Base-by-base conservation (phyloP, 257 asterid genomes). In the Linaria vulgaris region DNA sequence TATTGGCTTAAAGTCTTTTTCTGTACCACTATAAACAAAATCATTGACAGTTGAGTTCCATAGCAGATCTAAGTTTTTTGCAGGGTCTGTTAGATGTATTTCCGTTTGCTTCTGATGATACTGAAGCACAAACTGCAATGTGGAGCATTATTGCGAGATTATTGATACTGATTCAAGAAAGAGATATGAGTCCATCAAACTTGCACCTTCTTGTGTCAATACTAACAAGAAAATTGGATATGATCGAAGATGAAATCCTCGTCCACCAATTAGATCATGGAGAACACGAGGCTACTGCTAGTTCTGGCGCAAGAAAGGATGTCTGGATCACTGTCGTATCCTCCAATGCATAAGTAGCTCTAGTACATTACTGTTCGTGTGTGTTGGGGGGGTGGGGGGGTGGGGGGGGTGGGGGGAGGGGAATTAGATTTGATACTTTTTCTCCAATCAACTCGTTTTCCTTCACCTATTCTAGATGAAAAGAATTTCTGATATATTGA, bases 101-200 rank as follows among this genome's bases (percentile, higher is more conserved):
- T 68, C 88, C 90, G 22, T 79, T 81, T 77, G 87, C 96, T 61
- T 77, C 85, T 39, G 82, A 76, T 41, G 95, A 84, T 51, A 50
- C 45, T 5, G 95, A 84, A 73, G 95, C 92, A 31, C 86, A 71
- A 72, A 83, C 75, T 72, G 95, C 96, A 66, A 77, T 88, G 71
- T 86, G 98, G 98, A 80, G 88, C 75, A 72, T 70, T 51, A 68
- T 84, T 66, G 85, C 95, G 49, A 80, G 90, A 82, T 20, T 86
- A 69, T 50, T 86, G 76, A 48, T 43, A 24, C 74, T 38, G 60
- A 61, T 83, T 52, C 63, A 74, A 68, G 83, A 79, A 70, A 55
- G 62, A 31, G 88, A 80, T 58, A 72, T 73, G 75, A 75, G 70
- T 76, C 71, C 82, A 22, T 59, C 82, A 63, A 56, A 50, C 24